A percentile compares a stretch with the other conserved stretches of the same genome.
Conservation (phyloP, 2,329 filamentous ascomycete species). For the Venturia nashicola region DNA sequence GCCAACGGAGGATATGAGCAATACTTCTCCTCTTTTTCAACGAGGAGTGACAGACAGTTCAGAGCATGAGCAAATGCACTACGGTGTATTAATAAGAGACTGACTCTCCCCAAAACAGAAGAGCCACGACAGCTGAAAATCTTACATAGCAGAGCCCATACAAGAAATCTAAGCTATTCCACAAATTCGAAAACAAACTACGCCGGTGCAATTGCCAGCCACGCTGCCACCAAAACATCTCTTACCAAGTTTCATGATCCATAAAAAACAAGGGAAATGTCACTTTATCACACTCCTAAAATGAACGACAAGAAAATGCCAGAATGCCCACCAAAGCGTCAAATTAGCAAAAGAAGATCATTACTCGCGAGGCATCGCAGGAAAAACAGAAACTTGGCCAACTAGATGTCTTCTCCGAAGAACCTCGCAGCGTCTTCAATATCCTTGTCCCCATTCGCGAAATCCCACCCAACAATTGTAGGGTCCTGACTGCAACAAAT, state of each 20-base stretch:
- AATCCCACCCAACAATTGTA: slow-evolving; percentile 94
- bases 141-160: background rate
- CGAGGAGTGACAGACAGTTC: no score
- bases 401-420: slow-evolving; percentile 43
- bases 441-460: slow-evolving; percentile 74
- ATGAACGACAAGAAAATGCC: background rate
- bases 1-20: no score
- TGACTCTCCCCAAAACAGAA: background rate
- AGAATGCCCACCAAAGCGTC: background rate
- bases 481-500: slow-evolving; percentile 89
- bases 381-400: background rate
- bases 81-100: background rate
- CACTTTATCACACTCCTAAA: background rate
- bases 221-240: background rate
- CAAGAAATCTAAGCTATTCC: background rate
- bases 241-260: background rate
- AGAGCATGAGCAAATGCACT: no score
- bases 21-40: no score
- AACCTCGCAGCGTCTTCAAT: slow-evolving; percentile 68
- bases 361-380: background rate
- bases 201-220: background rate
- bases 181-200: background rate
- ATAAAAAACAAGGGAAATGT: background rate
- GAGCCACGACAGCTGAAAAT: background rate
- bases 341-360: background rate